phyloP scores from a whole-genome alignment of 2,329 filamentous ascomycete species.

The Macroventuria anomochaeta region DNA sequence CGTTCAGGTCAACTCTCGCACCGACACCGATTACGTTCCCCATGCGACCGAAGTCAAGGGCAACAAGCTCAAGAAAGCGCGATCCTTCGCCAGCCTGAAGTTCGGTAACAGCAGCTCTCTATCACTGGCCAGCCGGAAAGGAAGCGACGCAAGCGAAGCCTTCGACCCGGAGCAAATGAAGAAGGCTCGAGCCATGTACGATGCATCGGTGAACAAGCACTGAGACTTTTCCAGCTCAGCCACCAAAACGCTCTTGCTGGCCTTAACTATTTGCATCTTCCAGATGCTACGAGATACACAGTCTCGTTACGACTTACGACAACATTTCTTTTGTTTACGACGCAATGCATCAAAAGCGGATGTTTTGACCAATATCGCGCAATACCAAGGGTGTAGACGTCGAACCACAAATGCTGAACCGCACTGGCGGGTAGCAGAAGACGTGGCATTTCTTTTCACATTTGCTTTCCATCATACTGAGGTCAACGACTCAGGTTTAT shows the following conservation, averaged over 20 bases:
- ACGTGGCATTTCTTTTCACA: conserved; percentile 5
- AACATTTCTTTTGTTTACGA: conserved; percentile 23
- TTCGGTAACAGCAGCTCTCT: conserved; percentile 41
- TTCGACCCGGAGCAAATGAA: conserved; percentile 49
- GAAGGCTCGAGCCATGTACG: conserved; percentile 45
- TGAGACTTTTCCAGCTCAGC: conserved; percentile 1
- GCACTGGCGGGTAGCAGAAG: neutral
- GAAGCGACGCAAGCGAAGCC: conserved; percentile 39
- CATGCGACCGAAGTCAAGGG: conserved; percentile 31
- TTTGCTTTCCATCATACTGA: conserved; percentile 6
- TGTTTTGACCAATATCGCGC: conserved; percentile 4
- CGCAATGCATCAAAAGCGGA: conserved; percentile 20
- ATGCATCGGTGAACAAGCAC: conserved; percentile 32
- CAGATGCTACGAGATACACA: neutral
- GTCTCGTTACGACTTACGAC: conserved; percentile 29
- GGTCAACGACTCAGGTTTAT: neutral
- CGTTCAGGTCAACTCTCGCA: conserved; percentile 39
- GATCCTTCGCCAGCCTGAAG: conserved; percentile 43
- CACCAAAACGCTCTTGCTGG: neutral
- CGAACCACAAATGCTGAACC: neutral
- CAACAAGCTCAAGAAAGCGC: conserved; percentile 48
- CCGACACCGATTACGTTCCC: conserved; percentile 26
- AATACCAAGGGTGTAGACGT: neutral
- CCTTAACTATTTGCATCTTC: neutral
- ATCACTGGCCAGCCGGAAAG: conserved; percentile 42